These are phyloP conservation scores for Pseudogymnoascus verrucosus DNA, from an alignment of 2,329 filamentous ascomycete species.

Conservation along the genomic window DNA sequence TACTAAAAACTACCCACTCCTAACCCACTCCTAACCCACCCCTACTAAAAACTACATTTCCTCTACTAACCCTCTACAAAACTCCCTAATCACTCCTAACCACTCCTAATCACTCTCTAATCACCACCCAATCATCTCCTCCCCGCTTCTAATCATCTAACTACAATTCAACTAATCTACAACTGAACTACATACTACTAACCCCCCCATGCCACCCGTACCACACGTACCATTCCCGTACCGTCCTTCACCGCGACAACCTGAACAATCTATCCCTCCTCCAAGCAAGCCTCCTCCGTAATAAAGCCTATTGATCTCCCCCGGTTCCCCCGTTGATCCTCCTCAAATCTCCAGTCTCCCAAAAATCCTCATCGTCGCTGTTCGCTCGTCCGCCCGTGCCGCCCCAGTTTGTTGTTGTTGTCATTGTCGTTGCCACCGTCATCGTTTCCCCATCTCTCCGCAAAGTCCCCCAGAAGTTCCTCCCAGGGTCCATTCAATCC, in stretches of 20 bases:
- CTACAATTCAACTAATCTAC: neutral
- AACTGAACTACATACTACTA: neutral
- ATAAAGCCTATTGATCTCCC: neutral
- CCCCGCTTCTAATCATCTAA: neutral
- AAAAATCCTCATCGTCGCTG: too few relatives aligned
- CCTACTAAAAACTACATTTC: too few relatives aligned
- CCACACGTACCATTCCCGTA: neutral
- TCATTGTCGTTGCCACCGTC: neutral
- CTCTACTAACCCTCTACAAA: too few relatives aligned
- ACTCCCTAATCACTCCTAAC: neutral
- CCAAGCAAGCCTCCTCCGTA: neutral
- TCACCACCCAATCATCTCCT: neutral
- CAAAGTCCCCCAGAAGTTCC: neutral
- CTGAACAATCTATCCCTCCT: neutral
- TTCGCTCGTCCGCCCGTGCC: too few relatives aligned
- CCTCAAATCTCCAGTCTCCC: neutral
- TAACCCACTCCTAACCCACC: neutral
- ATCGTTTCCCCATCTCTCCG: neutral
- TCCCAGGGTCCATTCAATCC: neutral
- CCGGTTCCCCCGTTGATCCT: neutral
- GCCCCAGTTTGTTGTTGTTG: neutral
- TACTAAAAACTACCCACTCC: neutral
- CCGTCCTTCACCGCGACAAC: neutral
- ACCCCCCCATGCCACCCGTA: neutral
- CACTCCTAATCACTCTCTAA: neutral